These are phyloP conservation scores for Candida krabiensis DNA, from an alignment of 805 yeast genomes.

Conservation along the genomic window DNA sequence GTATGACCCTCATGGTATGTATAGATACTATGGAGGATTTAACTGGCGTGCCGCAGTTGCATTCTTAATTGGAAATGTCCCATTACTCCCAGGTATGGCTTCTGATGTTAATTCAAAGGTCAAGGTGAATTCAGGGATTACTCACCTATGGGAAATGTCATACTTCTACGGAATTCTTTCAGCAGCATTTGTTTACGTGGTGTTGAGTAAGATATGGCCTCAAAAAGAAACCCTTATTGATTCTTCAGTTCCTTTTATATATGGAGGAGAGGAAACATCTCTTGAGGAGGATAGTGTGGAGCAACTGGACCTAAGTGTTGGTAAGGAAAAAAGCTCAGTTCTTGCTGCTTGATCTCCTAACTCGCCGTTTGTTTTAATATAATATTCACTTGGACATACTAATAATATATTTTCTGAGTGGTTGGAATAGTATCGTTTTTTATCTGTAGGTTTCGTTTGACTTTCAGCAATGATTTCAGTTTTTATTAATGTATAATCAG, in stretches of 20 bases:
- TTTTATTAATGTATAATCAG: too few species aligned
- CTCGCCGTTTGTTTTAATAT: not conserved
- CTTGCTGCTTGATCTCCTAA: not conserved
- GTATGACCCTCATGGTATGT: conserved; percentile 33
- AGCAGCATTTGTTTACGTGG: conserved; percentile 28
- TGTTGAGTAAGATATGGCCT: conserved; percentile 20
- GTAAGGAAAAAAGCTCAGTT: conserved; percentile 2
- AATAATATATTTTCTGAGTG: too few species aligned
- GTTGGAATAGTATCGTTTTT: too few species aligned
- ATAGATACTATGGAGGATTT: conserved; percentile 43
- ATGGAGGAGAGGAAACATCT: conserved; percentile 2
- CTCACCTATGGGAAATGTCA: conserved; percentile 31
- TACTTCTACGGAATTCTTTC: conserved; percentile 31
- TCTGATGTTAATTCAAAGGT: conserved; percentile 29
- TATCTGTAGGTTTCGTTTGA: not conserved
- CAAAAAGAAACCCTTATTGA: conserved; percentile 9
- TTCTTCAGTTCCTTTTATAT: conserved; percentile 6
- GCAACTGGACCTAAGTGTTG: conserved; percentile 1
- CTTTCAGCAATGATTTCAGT: not conserved
- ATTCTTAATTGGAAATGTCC: conserved; percentile 39
- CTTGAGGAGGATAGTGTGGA: conserved; percentile 8
- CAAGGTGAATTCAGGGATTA: conserved; percentile 21
- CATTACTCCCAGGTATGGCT: conserved; percentile 41
- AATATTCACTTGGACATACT: not conserved
- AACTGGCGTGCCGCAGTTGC: conserved; percentile 43